phyloP scores from a whole-genome alignment of 371 early-diverging fungal species.

The Lichtheimia ornata region DNA sequence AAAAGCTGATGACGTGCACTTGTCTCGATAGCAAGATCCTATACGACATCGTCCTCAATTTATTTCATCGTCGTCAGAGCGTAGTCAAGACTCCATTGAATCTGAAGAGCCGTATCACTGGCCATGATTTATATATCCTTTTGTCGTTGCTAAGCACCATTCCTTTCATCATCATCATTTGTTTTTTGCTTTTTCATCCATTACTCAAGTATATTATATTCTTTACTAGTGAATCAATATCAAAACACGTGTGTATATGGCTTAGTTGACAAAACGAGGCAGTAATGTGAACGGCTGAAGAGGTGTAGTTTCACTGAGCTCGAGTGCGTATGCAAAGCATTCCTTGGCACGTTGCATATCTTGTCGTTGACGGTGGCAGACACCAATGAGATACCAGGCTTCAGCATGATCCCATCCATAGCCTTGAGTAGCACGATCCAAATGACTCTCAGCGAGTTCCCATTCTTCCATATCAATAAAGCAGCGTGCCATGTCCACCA shows the following conservation, averaged over 20 bases:
- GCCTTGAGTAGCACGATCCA: constrained; percentile 32
- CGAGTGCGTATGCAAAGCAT: constrained; percentile 34
- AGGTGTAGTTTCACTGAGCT: constrained; percentile 31
- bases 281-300: constrained; percentile 20
- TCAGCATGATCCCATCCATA: constrained; percentile 37
- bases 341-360: constrained; percentile 32
- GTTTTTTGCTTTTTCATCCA: background rate
- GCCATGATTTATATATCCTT: constrained; percentile 3
- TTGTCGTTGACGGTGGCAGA: constrained; percentile 24
- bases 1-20: background rate
- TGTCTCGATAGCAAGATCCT: background rate
- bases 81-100: background rate
- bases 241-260: constrained; percentile 1
- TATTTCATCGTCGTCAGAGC: background rate
- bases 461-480: constrained; percentile 20
- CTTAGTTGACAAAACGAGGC: constrained; percentile 31
- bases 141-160: background rate
- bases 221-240: background rate
- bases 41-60: no score
- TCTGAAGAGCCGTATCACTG: background rate
- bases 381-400: constrained; percentile 37
- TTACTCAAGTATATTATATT: background rate
- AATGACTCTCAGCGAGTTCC: constrained; percentile 34
- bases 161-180: background rate
- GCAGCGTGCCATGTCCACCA: constrained; percentile 26